These are phyloP conservation scores for Macrolepiota fuliginosa DNA, from an alignment of 768 basidiomycete genomes.

Conservation along the genomic window DNA sequence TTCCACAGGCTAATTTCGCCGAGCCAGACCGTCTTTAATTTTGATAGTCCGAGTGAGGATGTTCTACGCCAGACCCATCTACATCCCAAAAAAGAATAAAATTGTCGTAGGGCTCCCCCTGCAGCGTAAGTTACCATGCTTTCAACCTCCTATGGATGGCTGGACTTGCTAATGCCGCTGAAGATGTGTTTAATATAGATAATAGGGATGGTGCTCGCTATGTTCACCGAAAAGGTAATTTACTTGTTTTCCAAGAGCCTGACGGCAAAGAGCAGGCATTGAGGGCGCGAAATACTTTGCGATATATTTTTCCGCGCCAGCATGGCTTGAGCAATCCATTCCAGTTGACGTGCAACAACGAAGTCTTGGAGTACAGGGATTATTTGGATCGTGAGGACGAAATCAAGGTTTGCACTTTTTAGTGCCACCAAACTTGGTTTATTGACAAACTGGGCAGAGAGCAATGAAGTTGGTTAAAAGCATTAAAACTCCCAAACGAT, in stretches of 20 bases:
- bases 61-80: slow-evolving; percentile 65
- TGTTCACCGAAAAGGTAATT: neutral
- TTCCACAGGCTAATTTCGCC: slow-evolving; percentile 1
- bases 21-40: slow-evolving; percentile 50
- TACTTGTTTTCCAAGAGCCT: slow-evolving; percentile 27
- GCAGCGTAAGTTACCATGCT: slow-evolving; percentile 46
- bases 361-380: slow-evolving; percentile 39
- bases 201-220: slow-evolving; percentile 19
- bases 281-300: slow-evolving; percentile 63
- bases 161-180: slow-evolving; percentile 31
- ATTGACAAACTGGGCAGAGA: neutral
- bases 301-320: slow-evolving; percentile 85
- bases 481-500: slow-evolving; percentile 68
- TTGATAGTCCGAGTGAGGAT: slow-evolving; percentile 51
- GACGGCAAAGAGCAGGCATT: slow-evolving; percentile 46
- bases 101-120: slow-evolving; percentile 66
- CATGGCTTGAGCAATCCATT: slow-evolving; percentile 69
- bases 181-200: slow-evolving; percentile 51
- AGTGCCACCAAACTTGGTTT: neutral
- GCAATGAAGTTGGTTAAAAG: slow-evolving; percentile 32
- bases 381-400: slow-evolving; percentile 64
- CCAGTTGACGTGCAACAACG: slow-evolving; percentile 17
- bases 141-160: neutral
- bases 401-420: slow-evolving; percentile 50
- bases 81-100: slow-evolving; percentile 43